These are phyloP conservation scores for Arthroderma uncinatum DNA, from an alignment of 2,329 filamentous ascomycete species.

Conservation along the genomic window DNA sequence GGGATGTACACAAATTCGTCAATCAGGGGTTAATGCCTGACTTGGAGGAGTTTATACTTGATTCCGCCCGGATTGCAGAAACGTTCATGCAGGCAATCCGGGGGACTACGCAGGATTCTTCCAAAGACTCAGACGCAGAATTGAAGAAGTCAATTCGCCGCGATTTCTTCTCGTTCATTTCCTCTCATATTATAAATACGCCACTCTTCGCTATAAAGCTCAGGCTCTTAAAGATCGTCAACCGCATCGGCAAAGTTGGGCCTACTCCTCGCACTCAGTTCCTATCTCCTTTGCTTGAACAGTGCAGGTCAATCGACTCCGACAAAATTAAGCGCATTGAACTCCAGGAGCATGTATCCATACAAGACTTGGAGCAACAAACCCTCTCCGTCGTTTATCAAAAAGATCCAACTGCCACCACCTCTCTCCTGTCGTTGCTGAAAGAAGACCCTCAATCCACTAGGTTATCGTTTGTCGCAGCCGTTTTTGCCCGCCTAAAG, in stretches of 20 bases:
- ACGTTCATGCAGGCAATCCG: constrained; percentile 53
- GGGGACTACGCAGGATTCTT: constrained; percentile 33
- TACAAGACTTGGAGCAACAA: constrained; percentile 41
- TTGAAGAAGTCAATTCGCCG: constrained; percentile 53
- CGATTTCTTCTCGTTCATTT: constrained; percentile 59
- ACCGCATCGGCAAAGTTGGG: constrained; percentile 59
- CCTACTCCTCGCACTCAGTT: constrained; percentile 61
- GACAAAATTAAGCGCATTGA: constrained; percentile 44
- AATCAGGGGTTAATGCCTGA: constrained; percentile 58
- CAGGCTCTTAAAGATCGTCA: constrained; percentile 59
- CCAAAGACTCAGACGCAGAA: constrained; percentile 36
- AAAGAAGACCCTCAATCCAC: constrained; percentile 31
- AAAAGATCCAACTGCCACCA: constrained; percentile 48
- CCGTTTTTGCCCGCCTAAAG: constrained; percentile 58
- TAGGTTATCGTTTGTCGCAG: constrained; percentile 49
- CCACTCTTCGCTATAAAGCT: constrained; percentile 60
- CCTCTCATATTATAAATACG: constrained; percentile 58
- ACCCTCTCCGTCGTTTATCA: constrained; percentile 44
- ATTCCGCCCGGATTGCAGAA: constrained; percentile 57
- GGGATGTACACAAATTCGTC: constrained; percentile 51
- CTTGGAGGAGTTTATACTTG: constrained; percentile 77
- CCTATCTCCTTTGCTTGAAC: constrained; percentile 61
- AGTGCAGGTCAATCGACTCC: constrained; percentile 52
- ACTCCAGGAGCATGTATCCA: constrained; percentile 38
- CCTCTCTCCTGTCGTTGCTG: constrained; percentile 43